Percentiles rank a stretch among this genome's conserved stretches.
Evolutionary conservation across 371 early-diverging fungal species (phyloP).

Genomic region (Mucor indicus): DNA sequence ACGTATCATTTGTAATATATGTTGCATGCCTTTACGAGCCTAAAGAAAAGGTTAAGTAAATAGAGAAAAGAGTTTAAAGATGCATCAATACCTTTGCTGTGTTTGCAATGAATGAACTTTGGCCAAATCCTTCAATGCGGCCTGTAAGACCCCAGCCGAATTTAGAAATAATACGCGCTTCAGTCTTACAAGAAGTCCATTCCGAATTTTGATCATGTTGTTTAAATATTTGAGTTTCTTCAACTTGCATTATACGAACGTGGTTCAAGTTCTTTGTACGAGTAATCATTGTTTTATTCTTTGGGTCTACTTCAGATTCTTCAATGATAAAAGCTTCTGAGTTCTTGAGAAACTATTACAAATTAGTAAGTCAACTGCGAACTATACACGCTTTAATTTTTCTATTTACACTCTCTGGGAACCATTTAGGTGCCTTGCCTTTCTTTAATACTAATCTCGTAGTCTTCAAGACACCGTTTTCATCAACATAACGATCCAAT

Average conservation of each 20-base stretch:
- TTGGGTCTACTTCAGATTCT: slow-evolving; percentile 82
- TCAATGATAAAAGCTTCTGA: slow-evolving; percentile 83
- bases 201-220: slow-evolving; percentile 52
- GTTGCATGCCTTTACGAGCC: slow-evolving; percentile 87
- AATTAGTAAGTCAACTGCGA: background rate
- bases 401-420: slow-evolving; percentile 40
- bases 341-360: slow-evolving; percentile 62
- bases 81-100: slow-evolving; percentile 61
- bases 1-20: slow-evolving; percentile 78
- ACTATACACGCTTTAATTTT: background rate
- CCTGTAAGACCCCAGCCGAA: slow-evolving; percentile 85
- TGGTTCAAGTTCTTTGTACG: slow-evolving; percentile 89
- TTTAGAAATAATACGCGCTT: slow-evolving; percentile 84
- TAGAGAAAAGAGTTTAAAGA: no score
- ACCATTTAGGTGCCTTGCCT: slow-evolving; percentile 90
- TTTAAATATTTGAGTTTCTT: slow-evolving; percentile 82
- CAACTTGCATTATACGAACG: slow-evolving; percentile 87
- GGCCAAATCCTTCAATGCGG: slow-evolving; percentile 87
- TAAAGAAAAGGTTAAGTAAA: slow-evolving; percentile 27
- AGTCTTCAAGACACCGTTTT: slow-evolving; percentile 78
- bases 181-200: slow-evolving; percentile 77
- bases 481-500: slow-evolving; percentile 82
- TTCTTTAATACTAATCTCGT: slow-evolving; percentile 88
- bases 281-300: slow-evolving; percentile 73
- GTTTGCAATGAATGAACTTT: slow-evolving; percentile 82